Percentiles rank a stretch among this genome's conserved stretches.
These are phyloP conservation scores for Syncephalis plumigaleata DNA, from an alignment of 371 early-diverging fungal genomes.

Conservation along the genomic window DNA sequence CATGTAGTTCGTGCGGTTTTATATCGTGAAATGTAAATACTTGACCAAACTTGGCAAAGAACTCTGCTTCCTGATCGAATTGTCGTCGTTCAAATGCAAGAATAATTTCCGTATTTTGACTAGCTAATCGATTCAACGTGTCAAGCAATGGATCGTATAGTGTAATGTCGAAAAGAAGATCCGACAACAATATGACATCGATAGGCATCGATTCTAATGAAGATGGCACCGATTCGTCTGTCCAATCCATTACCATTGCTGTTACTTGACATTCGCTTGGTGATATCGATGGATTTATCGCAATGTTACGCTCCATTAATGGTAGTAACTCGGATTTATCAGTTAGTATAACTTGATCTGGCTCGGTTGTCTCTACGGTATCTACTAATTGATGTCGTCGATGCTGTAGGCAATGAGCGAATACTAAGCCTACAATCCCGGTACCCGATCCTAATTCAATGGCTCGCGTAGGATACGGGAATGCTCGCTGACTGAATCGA, in stretches of 20 bases:
- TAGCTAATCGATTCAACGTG: slow-evolving; percentile 16
- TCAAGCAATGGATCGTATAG: slow-evolving; percentile 21
- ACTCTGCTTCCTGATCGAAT: slow-evolving; percentile 32
- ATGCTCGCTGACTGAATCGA: background rate
- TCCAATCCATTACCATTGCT: slow-evolving; percentile 6
- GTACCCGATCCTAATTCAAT: slow-evolving; percentile 33
- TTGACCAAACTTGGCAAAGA: slow-evolving; percentile 27
- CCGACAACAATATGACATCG: slow-evolving; percentile 27
- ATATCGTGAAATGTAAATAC: slow-evolving; percentile 30
- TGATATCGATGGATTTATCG: slow-evolving; percentile 9
- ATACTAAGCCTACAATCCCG: slow-evolving; percentile 24
- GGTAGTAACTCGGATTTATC: slow-evolving; percentile 23
- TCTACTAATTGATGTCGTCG: slow-evolving; percentile 3
- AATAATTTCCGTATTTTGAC: slow-evolving; percentile 14
- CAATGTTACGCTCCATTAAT: slow-evolving; percentile 17
- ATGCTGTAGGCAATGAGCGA: slow-evolving; percentile 12
- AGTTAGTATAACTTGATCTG: slow-evolving; percentile 12
- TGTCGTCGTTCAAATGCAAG: slow-evolving; percentile 31
- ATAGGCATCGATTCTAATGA: slow-evolving; percentile 2
- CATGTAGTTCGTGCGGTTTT: slow-evolving; percentile 26
- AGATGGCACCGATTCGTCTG: background rate
- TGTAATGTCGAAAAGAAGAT: slow-evolving; percentile 22
- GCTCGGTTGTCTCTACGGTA: slow-evolving; percentile 1
- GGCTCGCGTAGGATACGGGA: slow-evolving; percentile 5
- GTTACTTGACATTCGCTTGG: background rate